phyloP scores from a whole-genome alignment of 805 yeast species.

The Pichia occidentalis region DNA sequence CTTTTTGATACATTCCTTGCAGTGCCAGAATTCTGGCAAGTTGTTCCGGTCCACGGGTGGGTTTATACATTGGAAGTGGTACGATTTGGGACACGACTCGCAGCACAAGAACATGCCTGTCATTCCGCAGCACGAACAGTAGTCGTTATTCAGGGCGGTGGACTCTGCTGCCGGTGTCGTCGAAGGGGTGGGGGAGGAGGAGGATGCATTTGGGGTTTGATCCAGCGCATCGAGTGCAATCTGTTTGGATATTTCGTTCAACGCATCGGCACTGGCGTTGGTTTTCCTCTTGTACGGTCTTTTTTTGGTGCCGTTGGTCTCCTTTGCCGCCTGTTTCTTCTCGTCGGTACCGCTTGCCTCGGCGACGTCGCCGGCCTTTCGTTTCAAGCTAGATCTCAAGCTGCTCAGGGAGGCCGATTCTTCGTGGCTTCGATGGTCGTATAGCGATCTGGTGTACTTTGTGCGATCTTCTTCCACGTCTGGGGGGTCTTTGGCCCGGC shows the following conservation, averaged over 20 bases:
- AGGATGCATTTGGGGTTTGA: too few species aligned
- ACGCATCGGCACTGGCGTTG: too few species aligned
- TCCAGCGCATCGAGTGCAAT: too few species aligned
- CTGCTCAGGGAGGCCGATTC: too few species aligned
- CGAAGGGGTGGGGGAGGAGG: too few species aligned
- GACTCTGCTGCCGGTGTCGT: conserved; percentile 14
- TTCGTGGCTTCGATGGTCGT: too few species aligned
- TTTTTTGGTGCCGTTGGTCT: conserved; percentile 12
- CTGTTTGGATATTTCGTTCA: too few species aligned
- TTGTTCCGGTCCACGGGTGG: conserved; percentile 76
- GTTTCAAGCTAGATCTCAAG: too few species aligned
- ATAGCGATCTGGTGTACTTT: too few species aligned
- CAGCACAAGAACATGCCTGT: conserved; percentile 89
- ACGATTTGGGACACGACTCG: conserved; percentile 86
- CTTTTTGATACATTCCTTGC: conserved; percentile 63
- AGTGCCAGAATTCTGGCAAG: conserved; percentile 86
- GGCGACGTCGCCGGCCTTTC: too few species aligned
- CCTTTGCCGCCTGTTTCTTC: conserved; percentile 12
- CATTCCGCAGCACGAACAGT: conserved; percentile 85
- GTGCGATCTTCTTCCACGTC: not conserved
- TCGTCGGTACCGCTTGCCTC: too few species aligned
- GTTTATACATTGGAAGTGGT: conserved; percentile 85
- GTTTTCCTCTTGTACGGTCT: conserved; percentile 16
- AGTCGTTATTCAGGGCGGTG: conserved; percentile 63
- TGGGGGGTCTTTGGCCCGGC: not conserved